phyloP scores from a whole-genome alignment of 1,284 basidiomycete species.

The Xerocomus nothofagi region DNA sequence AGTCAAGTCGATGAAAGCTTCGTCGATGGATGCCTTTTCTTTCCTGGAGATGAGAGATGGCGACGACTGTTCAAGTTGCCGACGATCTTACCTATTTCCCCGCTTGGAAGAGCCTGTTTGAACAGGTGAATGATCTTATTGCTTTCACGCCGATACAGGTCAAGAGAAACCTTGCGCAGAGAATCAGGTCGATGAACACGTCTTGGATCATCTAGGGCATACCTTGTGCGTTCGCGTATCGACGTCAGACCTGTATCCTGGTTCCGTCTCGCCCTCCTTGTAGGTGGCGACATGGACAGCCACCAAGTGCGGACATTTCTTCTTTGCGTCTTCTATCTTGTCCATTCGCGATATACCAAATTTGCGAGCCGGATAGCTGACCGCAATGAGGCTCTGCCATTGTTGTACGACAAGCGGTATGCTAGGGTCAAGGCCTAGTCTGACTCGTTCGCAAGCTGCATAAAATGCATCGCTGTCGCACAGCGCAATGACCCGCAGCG shows the following conservation, averaged over 20 bases:
- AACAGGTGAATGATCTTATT: constrained; percentile 88
- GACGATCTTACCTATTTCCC: constrained; percentile 58
- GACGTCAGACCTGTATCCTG: constrained; percentile 87
- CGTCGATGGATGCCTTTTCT: constrained; percentile 86
- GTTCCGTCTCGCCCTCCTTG: constrained; percentile 84
- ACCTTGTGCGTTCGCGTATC: constrained; percentile 93
- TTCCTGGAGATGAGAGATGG: constrained; percentile 14
- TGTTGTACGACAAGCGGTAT: constrained; percentile 90
- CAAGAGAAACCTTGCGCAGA: constrained; percentile 77
- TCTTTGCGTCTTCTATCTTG: constrained; percentile 77
- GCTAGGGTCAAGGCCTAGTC: constrained; percentile 71
- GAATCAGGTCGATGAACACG: constrained; percentile 2
- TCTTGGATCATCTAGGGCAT: constrained; percentile 14
- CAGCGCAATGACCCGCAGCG: constrained; percentile 78
- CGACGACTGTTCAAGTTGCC: not conserved
- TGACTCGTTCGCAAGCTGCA: constrained; percentile 86
- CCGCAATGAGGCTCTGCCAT: constrained; percentile 90
- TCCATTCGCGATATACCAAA: constrained; percentile 87
- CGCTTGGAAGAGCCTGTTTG: constrained; percentile 72
- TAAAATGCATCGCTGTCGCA: constrained; percentile 96
- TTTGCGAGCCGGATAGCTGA: constrained; percentile 92
- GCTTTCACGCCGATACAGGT: constrained; percentile 91
- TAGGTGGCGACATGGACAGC: constrained; percentile 96
- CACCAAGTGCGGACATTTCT: constrained; percentile 81
- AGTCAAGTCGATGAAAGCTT: constrained; percentile 90